Base-by-base conservation (phyloP, 768 basidiomycete genomes). In the Auricularia heimuer region DNA sequence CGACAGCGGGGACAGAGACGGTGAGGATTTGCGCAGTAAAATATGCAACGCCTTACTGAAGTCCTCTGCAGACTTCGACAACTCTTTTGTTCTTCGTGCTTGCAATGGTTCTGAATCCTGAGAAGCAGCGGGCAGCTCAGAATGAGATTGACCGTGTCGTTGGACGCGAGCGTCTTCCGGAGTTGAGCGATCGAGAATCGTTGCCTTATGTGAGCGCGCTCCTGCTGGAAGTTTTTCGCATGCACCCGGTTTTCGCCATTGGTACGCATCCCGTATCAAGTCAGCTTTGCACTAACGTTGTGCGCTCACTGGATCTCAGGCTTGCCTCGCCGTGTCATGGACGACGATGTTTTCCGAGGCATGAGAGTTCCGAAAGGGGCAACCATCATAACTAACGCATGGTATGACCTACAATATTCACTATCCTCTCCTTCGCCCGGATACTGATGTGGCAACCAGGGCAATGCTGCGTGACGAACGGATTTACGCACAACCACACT, bases 101-200 rank as follows among this genome's bases (percentile, higher is more conserved):
- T n/a, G 71, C 70, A 16, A 70, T 79, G 66, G 64, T 75, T 21
- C 64, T 66, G 11, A 66, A 76, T 58, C 74, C 76, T 1, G 69
- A 71, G 11, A 70, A 70, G 3, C 68, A 75, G 34, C 63, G 37
- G 10, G 71, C 69, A 16, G 77, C 73, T 7, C 77, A 77, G 24
- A 66, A 67, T 1, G 76, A 77, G 39, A 69, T 78, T 4, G 75
- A 77, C 54, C 44, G 60, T 3, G 71, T 76, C 10, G 63, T 78
- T 10, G 74, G 73, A 4, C 51, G 35, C 6, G 66, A 65, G 37
- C 70, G 72, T 14, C 70, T 77, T 3, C 78, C 78, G 4, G 67
- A 67, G 3, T 74, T 76, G 54, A 70, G 67, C 4, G 76, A 78
- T 29, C 61, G 68, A 7, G 45, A 47, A 1, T 68, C 67, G 2